phyloP scores from a whole-genome alignment of 108 stramenopile species.

The Skeletonema potamos region DNA sequence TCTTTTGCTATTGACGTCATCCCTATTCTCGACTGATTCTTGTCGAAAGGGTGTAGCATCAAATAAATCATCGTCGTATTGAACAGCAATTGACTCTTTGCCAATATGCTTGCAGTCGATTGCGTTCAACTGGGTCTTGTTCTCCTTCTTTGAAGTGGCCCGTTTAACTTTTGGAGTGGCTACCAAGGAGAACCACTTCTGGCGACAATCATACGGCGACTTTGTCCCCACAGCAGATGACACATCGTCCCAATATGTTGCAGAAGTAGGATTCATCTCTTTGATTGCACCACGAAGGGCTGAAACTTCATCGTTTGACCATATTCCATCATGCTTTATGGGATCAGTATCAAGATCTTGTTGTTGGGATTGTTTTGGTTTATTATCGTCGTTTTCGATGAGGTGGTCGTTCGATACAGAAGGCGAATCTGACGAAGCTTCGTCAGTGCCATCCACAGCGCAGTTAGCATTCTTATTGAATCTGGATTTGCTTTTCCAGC shows the following conservation, averaged over 20 bases:
- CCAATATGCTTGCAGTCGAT: neutral
- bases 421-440: neutral
- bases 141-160: slow-evolving; percentile 4
- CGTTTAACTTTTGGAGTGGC: slow-evolving; percentile 38
- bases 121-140: neutral
- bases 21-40: neutral
- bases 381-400: no score
- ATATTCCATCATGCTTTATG: neutral
- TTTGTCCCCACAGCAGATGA: slow-evolving; percentile 36
- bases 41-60: slow-evolving; percentile 1
- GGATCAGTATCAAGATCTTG: neutral
- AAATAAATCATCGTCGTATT: slow-evolving; percentile 3
- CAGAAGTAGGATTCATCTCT: slow-evolving; percentile 54
- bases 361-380: neutral
- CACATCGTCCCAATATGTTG: slow-evolving; percentile 57
- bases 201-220: slow-evolving; percentile 45
- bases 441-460: neutral
- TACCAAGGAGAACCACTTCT: slow-evolving; percentile 57
- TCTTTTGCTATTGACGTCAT: neutral
- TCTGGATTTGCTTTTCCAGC: slow-evolving; percentile 5
- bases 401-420: neutral
- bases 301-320: slow-evolving; percentile 1
- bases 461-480: neutral
- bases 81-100: neutral
- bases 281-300: slow-evolving; percentile 21